Conservation (phyloP, 139 green algal species). For the Volvox africanus region DNA sequence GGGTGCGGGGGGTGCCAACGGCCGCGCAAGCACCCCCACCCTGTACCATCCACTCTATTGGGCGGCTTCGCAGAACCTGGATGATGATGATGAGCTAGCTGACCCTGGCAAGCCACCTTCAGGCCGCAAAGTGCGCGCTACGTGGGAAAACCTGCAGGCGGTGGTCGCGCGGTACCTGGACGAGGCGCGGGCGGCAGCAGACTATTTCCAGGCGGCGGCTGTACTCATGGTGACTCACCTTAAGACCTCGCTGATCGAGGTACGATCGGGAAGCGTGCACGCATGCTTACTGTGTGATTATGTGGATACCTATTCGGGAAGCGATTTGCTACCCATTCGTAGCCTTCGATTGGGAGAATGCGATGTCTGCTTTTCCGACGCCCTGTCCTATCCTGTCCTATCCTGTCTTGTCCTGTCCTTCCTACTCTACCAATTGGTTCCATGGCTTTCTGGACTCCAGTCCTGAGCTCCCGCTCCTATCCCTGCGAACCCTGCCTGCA, state of each 20-base stretch:
- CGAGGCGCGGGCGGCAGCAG: slow-evolving; percentile 45
- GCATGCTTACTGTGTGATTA: too few species aligned
- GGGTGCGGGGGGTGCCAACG: neutral
- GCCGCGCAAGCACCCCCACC: slow-evolving; percentile 28
- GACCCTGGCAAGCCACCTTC: neutral
- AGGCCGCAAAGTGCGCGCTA: neutral
- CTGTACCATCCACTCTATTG: slow-evolving; percentile 24
- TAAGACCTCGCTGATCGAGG: slow-evolving; percentile 57
- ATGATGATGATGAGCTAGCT: neutral
- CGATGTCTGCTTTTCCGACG: too few species aligned
- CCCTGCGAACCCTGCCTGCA: neutral
- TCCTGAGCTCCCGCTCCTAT: too few species aligned
- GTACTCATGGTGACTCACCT: slow-evolving; percentile 58
- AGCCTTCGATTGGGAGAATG: too few species aligned
- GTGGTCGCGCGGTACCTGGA: slow-evolving; percentile 45
- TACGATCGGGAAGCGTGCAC: neutral
- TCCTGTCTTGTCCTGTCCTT: too few species aligned
- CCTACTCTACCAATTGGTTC: too few species aligned
- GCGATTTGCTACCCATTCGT: too few species aligned
- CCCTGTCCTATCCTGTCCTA: too few species aligned
- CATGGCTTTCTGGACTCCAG: too few species aligned
- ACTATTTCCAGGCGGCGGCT: slow-evolving; percentile 51
- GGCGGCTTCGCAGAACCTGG: neutral
- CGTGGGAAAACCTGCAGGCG: slow-evolving; percentile 31
- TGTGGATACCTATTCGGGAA: too few species aligned